A percentile compares a stretch with the other conserved stretches of the same genome.
phyloP scores from a whole-genome alignment of 2,329 filamentous ascomycete genomes.

The Neofusicoccum umdonicola region DNA sequence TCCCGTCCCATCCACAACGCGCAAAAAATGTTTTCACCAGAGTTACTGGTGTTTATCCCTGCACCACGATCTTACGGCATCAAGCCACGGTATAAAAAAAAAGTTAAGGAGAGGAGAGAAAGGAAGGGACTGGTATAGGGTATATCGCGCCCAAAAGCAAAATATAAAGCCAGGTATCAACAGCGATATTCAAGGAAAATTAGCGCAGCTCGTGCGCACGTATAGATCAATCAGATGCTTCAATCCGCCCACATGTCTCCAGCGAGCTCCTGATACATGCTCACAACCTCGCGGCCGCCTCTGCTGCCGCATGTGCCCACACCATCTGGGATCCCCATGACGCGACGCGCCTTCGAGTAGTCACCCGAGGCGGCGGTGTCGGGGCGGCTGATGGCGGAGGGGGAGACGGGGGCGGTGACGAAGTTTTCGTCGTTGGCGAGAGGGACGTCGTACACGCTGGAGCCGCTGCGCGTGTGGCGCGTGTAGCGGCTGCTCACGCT shows the following conservation, averaged over 20 bases:
- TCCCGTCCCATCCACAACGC: neutral
- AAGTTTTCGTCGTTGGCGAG: neutral
- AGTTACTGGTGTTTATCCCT: neutral
- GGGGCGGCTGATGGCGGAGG: neutral
- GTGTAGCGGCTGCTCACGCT: neutral
- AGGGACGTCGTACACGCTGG: neutral
- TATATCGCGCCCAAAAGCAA: conserved; percentile 2
- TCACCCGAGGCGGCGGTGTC: neutral
- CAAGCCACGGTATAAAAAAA: neutral
- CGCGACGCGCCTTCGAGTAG: neutral
- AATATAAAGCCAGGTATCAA: neutral
- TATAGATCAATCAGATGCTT: neutral
- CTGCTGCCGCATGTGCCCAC: neutral
- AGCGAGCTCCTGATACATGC: conserved; percentile 9
- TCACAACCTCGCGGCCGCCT: neutral
- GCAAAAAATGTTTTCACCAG: neutral
- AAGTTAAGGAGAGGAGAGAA: neutral
- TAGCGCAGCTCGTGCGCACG: neutral
- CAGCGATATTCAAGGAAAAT: neutral
- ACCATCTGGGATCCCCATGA: neutral
- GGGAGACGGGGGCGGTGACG: neutral
- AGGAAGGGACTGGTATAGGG: neutral
- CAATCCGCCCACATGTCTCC: neutral
- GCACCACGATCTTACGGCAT: neutral
- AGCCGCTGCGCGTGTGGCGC: neutral